Conservation (phyloP, 1,284 basidiomycete species). For the Pyrrhoderma noxium region DNA sequence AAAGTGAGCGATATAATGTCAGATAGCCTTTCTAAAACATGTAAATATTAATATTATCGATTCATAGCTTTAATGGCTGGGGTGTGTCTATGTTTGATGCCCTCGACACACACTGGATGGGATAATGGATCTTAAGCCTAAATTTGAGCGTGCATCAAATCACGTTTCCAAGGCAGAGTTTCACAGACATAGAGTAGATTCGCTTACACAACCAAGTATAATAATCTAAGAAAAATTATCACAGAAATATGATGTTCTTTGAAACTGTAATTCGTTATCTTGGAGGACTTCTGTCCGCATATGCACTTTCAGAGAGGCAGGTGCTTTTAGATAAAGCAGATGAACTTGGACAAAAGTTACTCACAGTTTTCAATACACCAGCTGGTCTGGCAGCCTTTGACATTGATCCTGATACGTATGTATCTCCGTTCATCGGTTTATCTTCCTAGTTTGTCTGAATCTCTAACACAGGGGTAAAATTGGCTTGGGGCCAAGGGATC, state of each 20-base stretch:
- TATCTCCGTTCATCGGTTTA: not conserved
- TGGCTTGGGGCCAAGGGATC: constrained; percentile 29
- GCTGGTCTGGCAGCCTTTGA: constrained; percentile 43
- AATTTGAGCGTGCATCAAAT: constrained; percentile 69
- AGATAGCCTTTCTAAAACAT: not conserved
- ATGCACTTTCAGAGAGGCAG: constrained; percentile 56
- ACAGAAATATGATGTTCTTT: constrained; percentile 48
- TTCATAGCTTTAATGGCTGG: constrained; percentile 72
- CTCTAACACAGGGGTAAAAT: constrained; percentile 22
- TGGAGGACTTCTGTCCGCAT: constrained; percentile 76
- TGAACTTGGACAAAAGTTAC: constrained; percentile 42
- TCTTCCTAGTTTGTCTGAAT: not conserved
- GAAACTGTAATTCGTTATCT: constrained; percentile 87
- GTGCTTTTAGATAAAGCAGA: constrained; percentile 43
- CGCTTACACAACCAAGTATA: not conserved
- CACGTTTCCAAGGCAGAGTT: constrained; percentile 66
- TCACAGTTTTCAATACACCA: constrained; percentile 43
- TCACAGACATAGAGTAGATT: constrained; percentile 24
- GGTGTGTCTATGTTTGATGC: constrained; percentile 78
- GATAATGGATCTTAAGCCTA: constrained; percentile 78
- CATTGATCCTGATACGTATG: constrained; percentile 43
- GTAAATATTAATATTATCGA: too few species aligned
- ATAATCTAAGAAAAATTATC: constrained; percentile 25
- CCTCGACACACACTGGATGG: constrained; percentile 83
- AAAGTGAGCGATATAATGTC: constrained; percentile 36